phyloP scores from a whole-genome alignment of 768 basidiomycete genomes.

The Phanerodontia chrysosporium region DNA sequence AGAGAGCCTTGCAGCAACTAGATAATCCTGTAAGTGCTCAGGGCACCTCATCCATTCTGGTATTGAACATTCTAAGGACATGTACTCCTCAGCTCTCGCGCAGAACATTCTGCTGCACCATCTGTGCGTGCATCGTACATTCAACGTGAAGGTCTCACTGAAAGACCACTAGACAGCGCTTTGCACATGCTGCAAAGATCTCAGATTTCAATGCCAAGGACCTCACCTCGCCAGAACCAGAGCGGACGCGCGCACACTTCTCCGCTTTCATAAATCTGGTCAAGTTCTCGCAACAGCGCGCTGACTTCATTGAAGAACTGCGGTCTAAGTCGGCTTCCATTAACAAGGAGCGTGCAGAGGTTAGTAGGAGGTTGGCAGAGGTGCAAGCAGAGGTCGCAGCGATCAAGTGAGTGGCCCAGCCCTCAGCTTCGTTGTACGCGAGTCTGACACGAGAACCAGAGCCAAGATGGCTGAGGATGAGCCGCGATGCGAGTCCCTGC shows the following conservation, averaged over 20 bases:
- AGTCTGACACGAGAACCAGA: slow-evolving; percentile 30
- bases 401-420: slow-evolving; percentile 47
- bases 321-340: slow-evolving; percentile 54
- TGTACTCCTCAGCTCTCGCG: slow-evolving; percentile 54
- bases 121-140: slow-evolving; percentile 39
- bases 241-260: slow-evolving; percentile 70
- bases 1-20: slow-evolving; percentile 48
- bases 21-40: slow-evolving; percentile 44
- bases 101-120: slow-evolving; percentile 68
- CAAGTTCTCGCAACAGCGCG: slow-evolving; percentile 80
- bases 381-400: slow-evolving; percentile 47
- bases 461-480: slow-evolving; percentile 65
- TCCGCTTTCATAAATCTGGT: slow-evolving; percentile 93
- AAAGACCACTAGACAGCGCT: slow-evolving; percentile 45
- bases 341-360: slow-evolving; percentile 58
- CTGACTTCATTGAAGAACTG: slow-evolving; percentile 56
- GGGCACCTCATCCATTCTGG: background rate
- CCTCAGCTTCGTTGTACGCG: background rate
- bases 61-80: slow-evolving; percentile 42
- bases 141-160: background rate
- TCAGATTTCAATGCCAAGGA: slow-evolving; percentile 78
- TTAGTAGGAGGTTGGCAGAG: slow-evolving; percentile 43
- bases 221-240: slow-evolving; percentile 64
- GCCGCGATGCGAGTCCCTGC: slow-evolving; percentile 57
- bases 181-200: slow-evolving; percentile 69